These are phyloP conservation scores for Catharanthus roseus DNA, from an alignment of 257 asterid species.

Conservation along the genomic window DNA sequence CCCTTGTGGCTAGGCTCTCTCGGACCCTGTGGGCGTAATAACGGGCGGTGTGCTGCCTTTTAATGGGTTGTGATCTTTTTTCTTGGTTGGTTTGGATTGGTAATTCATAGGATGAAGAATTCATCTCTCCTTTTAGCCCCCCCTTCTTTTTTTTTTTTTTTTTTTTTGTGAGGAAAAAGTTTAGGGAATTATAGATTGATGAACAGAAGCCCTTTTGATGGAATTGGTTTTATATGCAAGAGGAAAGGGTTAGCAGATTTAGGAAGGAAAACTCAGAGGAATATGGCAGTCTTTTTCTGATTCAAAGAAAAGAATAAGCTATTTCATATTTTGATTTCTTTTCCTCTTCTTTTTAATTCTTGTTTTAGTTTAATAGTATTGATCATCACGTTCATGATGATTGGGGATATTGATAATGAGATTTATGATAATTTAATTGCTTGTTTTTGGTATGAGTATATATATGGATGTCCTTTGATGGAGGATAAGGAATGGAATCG, in stretches of 20 bases:
- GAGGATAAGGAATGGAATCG: neutral
- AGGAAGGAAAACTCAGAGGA: neutral
- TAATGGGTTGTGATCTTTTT: constrained; percentile 31
- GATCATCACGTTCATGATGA: neutral
- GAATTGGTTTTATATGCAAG: neutral
- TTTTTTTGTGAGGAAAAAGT: neutral
- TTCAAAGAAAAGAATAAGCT: constrained; percentile 3
- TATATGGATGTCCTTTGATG: neutral
- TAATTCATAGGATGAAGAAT: constrained; percentile 21
- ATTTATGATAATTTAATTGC: neutral
- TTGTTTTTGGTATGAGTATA: neutral
- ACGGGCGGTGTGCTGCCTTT: constrained; percentile 65
- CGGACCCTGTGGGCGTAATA: constrained; percentile 78
- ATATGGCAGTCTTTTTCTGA: neutral
- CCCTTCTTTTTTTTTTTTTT: too few relatives aligned
- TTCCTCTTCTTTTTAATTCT: neutral
- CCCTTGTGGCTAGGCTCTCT: constrained; percentile 66
- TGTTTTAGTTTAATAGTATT: neutral
- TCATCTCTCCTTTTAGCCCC: constrained; percentile 14
- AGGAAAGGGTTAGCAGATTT: neutral
- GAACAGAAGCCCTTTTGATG: neutral
- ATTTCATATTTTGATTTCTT: neutral
- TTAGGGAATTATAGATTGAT: neutral
- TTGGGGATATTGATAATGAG: neutral
- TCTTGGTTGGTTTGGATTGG: constrained; percentile 32